A percentile compares a stretch with the other conserved stretches of the same genome.
Conservation (phyloP, 805 yeast species). For the Lachancea waltii region DNA sequence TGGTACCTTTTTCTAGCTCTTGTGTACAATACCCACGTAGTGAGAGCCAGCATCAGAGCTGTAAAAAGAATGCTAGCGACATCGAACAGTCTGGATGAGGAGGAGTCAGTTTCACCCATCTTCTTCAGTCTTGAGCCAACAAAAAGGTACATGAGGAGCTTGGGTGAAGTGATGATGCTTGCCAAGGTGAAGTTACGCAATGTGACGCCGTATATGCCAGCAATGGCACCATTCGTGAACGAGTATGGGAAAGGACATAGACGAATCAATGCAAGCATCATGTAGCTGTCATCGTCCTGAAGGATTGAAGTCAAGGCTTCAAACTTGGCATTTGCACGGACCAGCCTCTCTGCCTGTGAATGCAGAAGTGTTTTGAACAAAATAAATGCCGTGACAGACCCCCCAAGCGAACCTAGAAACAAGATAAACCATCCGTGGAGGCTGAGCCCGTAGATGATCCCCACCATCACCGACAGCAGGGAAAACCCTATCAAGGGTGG, state of each 20-base stretch:
- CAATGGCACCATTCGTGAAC: slow-evolving; percentile 84
- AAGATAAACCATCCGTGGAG: slow-evolving; percentile 70
- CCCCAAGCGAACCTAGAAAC: slow-evolving; percentile 60
- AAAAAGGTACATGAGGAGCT: slow-evolving; percentile 65
- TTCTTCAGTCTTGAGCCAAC: slow-evolving; percentile 69
- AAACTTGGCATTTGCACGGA: slow-evolving; percentile 56
- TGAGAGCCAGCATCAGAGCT: slow-evolving; percentile 43
- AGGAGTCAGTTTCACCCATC: slow-evolving; percentile 53
- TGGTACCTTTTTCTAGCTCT: slow-evolving; percentile 38
- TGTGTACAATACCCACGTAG: slow-evolving; percentile 62
- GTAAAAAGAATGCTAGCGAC: slow-evolving; percentile 55
- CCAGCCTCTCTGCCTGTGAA: slow-evolving; percentile 52
- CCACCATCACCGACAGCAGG: slow-evolving; percentile 56
- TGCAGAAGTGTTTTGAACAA: slow-evolving; percentile 55
- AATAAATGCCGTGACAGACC: slow-evolving; percentile 70
- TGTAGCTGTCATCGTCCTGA: slow-evolving; percentile 60
- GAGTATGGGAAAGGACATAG: slow-evolving; percentile 93
- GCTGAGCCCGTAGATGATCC: slow-evolving; percentile 77
- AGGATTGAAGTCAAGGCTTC: slow-evolving; percentile 69
- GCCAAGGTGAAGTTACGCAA: slow-evolving; percentile 60
- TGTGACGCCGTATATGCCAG: slow-evolving; percentile 74
- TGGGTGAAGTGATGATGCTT: slow-evolving; percentile 73
- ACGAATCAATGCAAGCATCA: slow-evolving; percentile 64
- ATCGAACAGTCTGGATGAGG: slow-evolving; percentile 52
- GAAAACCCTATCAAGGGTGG: slow-evolving; percentile 90